Percentiles rank a stretch among this genome's conserved stretches.
These are phyloP conservation scores for Flaveria brownii DNA, from an alignment of 129 eudicot genomes.

Conservation along the genomic window DNA sequence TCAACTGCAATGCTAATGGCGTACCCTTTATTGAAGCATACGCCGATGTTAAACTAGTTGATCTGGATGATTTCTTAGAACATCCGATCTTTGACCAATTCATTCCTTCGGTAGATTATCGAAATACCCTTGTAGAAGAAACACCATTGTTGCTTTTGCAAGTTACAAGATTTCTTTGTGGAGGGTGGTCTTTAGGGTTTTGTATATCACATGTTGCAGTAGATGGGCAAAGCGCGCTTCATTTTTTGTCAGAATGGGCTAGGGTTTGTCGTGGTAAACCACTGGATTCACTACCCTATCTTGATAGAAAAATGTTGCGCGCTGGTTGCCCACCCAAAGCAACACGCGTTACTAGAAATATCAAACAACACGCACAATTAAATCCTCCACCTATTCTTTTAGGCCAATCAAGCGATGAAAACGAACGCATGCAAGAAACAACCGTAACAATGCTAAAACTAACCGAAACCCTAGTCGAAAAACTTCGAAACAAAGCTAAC, in stretches of 20 bases:
- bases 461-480: conserved; percentile 36
- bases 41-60: conserved; percentile 36
- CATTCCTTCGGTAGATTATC: conserved; percentile 51
- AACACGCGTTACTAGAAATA: conserved; percentile 8
- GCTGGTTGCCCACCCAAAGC: conserved; percentile 32
- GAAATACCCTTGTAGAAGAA: conserved; percentile 43
- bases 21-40: conserved; percentile 49
- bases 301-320: conserved; percentile 48
- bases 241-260: conserved; percentile 75
- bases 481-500: conserved; percentile 46
- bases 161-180: conserved; percentile 58
- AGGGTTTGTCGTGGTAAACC: conserved; percentile 53
- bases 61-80: conserved; percentile 47
- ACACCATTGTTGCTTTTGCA: conserved; percentile 52
- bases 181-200: conserved; percentile 55
- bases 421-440: conserved; percentile 36
- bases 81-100: conserved; percentile 35
- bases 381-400: conserved; percentile 43
- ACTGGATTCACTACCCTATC: conserved; percentile 33
- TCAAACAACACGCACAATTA: conserved; percentile 26
- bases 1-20: conserved; percentile 52
- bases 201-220: conserved; percentile 54
- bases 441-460: conserved; percentile 42
- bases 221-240: conserved; percentile 65
- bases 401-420: conserved; percentile 30